Base-by-base conservation (phyloP, 1,139 yeast genomes). In the Blastobotrys raffinosifermentans region DNA sequence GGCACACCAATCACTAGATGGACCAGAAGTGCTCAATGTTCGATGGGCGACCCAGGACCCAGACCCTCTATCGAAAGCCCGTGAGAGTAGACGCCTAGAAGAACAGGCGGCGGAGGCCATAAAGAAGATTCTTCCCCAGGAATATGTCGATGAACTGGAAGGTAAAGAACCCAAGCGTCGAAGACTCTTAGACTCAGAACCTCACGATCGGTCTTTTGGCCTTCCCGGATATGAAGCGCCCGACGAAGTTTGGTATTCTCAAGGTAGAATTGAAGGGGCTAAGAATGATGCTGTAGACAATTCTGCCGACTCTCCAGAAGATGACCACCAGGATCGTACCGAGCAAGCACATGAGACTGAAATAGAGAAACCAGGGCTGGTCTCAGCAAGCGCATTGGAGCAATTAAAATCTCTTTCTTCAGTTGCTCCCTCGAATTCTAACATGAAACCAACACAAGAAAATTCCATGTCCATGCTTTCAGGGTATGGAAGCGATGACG, bases 11-110 rank as follows among this genome's bases (percentile, higher is more conserved):
- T 71, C 84, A 4, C 60, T 89, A 19, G 77, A 72, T 7, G 70
- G 75, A 34, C 73, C 70, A 2, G 94, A 84, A 44, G 69, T 83
- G 0, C 56, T 89, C 37, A 72, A 70, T 45, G 75, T 89, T 2
- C 71, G 87, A 45, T 91, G 97, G 97, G 95, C 97, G 0, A 78
- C 75, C 41, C 91, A 81, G 39, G 96, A 85, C 55, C 94, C 94
- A 0, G 81, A 80, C 51, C 93, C 93, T 0, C 66, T 64, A 3
- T 82, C 91, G 0, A 72, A 73, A 48, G 64, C 64, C 33, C 64
- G 77, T 38, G 75, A 73, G 41, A 57, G 61, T 40, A 45, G 64
- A 25, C 39, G 60, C 15, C 43, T 62, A 11, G 65, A 64, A 34
- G 66, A 64, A 34, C 64, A 61, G 38, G 67, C 69, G 0, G 67